Evolutionary conservation across 2,329 filamentous ascomycete species (phyloP).

Genomic region (Simplicillium aogashimaense): DNA sequence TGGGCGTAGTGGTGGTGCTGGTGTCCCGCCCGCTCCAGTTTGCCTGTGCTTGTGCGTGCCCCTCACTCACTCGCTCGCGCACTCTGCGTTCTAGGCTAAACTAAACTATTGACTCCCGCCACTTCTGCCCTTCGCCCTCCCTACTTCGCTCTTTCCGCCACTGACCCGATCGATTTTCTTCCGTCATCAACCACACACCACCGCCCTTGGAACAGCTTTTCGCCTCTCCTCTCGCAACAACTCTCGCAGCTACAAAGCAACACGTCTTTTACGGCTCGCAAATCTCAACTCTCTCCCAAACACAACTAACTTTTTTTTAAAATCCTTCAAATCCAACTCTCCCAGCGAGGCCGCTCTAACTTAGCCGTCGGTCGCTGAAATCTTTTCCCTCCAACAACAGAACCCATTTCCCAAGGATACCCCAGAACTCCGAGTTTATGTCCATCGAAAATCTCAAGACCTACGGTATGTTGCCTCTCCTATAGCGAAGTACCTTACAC

Average conservation of each 20-base stretch:
- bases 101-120: too few species aligned
- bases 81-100: too few species aligned
- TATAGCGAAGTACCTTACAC: not conserved
- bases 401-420: conserved; percentile 45
- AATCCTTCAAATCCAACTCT: conserved; percentile 11
- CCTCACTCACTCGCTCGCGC: not conserved
- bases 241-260: conserved; percentile 4
- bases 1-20: too few species aligned
- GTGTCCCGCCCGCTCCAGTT: not conserved
- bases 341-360: conserved; percentile 36
- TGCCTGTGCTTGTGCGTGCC: not conserved
- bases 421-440: conserved; percentile 79
- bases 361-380: conserved; percentile 41
- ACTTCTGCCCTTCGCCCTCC: not conserved
- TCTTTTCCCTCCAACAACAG: conserved; percentile 23
- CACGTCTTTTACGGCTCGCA: conserved; percentile 1
- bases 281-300: conserved; percentile 4
- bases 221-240: conserved; percentile 4
- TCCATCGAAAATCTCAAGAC: conserved; percentile 98
- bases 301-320: conserved; percentile 8
- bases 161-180: conserved; percentile 9
- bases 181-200: conserved; percentile 7
- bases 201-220: conserved; percentile 1
- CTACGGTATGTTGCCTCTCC: conserved; percentile 59
- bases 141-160: conserved; percentile 1